Evolutionary conservation across 768 basidiomycete genomes (phyloP).

Genomic region (Phanerochaete carnosa): DNA sequence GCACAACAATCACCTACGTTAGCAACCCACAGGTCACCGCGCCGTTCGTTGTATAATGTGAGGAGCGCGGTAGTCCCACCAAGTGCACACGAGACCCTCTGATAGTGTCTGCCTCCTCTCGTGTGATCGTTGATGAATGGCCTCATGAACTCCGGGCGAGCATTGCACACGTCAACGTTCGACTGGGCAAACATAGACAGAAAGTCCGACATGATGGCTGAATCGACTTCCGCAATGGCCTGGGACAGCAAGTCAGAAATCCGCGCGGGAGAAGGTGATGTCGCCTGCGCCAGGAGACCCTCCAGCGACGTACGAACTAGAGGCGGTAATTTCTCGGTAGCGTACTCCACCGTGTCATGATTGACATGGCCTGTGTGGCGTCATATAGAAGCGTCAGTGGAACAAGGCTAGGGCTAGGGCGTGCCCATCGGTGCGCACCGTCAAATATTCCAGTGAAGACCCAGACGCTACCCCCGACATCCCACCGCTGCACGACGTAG

Average conservation of each 20-base stretch:
- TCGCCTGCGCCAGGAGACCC: constrained; percentile 27
- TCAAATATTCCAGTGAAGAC: constrained; percentile 45
- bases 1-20: constrained; percentile 83
- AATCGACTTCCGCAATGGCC: constrained; percentile 39
- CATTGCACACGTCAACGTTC: constrained; percentile 40
- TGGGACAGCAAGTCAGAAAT: constrained; percentile 38
- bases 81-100: constrained; percentile 68
- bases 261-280: constrained; percentile 26
- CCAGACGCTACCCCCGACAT: constrained; percentile 39
- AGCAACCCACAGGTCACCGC: constrained; percentile 71
- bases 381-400: background rate
- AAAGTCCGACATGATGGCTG: constrained; percentile 41
- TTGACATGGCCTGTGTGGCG: constrained; percentile 41
- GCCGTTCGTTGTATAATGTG: constrained; percentile 66
- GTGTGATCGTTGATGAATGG: constrained; percentile 63
- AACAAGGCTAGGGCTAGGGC: background rate
- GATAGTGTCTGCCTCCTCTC: constrained; percentile 54
- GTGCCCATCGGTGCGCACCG: constrained; percentile 26
- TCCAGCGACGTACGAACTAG: constrained; percentile 38
- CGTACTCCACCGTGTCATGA: constrained; percentile 45
- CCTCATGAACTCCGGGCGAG: constrained; percentile 50
- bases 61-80: constrained; percentile 78
- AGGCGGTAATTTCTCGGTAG: constrained; percentile 36
- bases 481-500: constrained; percentile 38
- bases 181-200: constrained; percentile 44